Evolutionary conservation across 805 yeast genomes (phyloP), one percentile per base, ranked within the genome.

Genomic region (Candida alai): DNA sequence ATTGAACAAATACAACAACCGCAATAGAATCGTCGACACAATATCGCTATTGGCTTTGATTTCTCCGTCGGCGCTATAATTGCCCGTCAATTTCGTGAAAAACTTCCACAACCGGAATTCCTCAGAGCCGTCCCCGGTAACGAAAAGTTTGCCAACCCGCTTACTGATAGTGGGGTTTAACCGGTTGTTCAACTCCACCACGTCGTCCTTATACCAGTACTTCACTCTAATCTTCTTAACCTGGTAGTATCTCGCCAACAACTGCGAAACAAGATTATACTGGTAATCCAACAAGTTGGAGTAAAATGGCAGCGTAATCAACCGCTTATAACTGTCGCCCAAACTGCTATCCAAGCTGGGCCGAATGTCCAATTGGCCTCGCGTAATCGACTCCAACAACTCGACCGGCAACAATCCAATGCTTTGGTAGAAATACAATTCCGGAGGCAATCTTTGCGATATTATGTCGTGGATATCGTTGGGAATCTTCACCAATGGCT

Each of bases 361-460:
- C 37, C 82, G 68, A 40, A 84, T 80, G 20, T 72, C 63, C 40
- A 74, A 73, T 21, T 65, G 60, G 2, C 87, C 93, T 38, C 76
- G 76, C 1, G 81, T 69, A 13, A 89, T 66, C 0, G 87, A 75
- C 42, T 81, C 83, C 26, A 82, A 69, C 16, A 85, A 55, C 37
- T 77, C 78, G 5, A 80, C 60, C 6, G 80, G 74, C 9, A 83
- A 62, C 16, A 89, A 53, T 1, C 97, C 97, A 38, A 83, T 57
- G 1, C 94, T 81, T 51, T 77, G 77, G 56, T 87, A 93, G 53
- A 81, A 88, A 49, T 76, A 81, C 26, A 83, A 69, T 58, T 89
- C 97, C 35, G 86, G 84, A 2, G 97, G 94, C 33, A 93, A 65
- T 51, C 89, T 75, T 55, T 84, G 86, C 7, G 94, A 87, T 31